Percentiles rank a stretch among this genome's conserved stretches.
phyloP scores from a whole-genome alignment of 2,329 filamentous ascomycete genomes.

The Xylaria digitata region DNA sequence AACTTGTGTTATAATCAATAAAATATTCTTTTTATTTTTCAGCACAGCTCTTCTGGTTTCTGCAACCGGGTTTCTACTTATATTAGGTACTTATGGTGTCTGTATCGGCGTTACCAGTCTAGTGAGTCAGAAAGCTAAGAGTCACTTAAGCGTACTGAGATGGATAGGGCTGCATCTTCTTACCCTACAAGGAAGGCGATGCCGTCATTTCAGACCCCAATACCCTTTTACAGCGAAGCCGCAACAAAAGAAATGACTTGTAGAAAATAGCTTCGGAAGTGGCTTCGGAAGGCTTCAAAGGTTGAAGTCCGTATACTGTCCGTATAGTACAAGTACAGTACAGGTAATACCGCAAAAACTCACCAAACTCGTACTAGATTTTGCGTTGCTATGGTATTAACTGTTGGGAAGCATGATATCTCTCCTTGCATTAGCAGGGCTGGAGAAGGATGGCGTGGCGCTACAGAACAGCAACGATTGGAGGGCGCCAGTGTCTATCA shows the following conservation, averaged over 20 bases:
- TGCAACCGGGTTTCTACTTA: neutral
- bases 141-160: constrained; percentile 7
- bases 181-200: constrained; percentile 19
- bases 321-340: too few relatives aligned
- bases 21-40: neutral
- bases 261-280: neutral
- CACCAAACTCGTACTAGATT: too few relatives aligned
- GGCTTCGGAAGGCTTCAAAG: too few relatives aligned
- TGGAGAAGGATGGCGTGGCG: constrained; percentile 9
- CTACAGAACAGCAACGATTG: constrained; percentile 3
- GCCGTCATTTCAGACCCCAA: neutral
- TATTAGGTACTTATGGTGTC: neutral
- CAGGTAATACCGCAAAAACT: too few relatives aligned
- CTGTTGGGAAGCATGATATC: neutral
- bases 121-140: constrained; percentile 28
- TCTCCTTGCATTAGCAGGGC: constrained; percentile 10
- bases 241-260: too few relatives aligned
- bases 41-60: neutral
- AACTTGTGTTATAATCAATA: neutral
- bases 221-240: neutral
- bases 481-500: constrained; percentile 25
- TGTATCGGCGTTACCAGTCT: neutral
- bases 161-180: constrained; percentile 8
- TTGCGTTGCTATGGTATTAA: too few relatives aligned
- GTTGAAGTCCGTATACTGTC: too few relatives aligned